phyloP scores from a whole-genome alignment of 164 flowering plant genomes.

The Litsea cubeba region DNA sequence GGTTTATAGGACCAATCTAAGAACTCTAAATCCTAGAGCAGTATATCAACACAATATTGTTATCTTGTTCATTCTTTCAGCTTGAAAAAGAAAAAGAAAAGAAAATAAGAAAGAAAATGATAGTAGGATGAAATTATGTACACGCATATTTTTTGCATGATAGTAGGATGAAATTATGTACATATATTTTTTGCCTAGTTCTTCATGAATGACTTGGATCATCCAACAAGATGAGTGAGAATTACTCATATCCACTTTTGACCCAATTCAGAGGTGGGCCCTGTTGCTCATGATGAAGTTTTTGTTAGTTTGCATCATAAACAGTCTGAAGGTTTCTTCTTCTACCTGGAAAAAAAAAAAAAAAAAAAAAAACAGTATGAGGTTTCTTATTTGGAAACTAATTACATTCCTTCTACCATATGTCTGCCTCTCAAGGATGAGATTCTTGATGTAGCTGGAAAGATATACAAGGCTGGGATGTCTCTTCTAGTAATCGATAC shows the following conservation, averaged over 20 bases:
- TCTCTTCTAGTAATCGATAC: constrained; percentile 95
- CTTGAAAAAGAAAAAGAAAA: too few species aligned
- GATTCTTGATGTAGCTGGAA: constrained; percentile 94
- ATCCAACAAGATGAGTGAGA: neutral
- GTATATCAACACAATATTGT: too few species aligned
- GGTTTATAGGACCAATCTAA: too few species aligned
- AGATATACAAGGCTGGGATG: constrained; percentile 93
- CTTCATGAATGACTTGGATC: neutral
- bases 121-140: too few species aligned
- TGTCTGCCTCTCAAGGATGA: constrained; percentile 56
- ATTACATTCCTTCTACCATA: neutral
- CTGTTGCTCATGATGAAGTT: neutral
- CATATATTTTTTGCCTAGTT: neutral
- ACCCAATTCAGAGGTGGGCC: neutral
- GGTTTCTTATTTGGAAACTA: neutral
- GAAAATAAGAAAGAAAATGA: too few species aligned
- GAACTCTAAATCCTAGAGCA: too few species aligned
- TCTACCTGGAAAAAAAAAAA: neutral
- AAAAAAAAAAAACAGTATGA: too few species aligned
- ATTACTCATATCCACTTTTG: neutral
- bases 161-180: too few species aligned
- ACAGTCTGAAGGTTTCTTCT: neutral
- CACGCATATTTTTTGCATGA: too few species aligned
- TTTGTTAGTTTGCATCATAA: neutral
- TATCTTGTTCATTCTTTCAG: too few species aligned